Evolutionary conservation across 2,329 filamentous ascomycete genomes (phyloP).

Genomic region (Colletotrichum sp.): DNA sequence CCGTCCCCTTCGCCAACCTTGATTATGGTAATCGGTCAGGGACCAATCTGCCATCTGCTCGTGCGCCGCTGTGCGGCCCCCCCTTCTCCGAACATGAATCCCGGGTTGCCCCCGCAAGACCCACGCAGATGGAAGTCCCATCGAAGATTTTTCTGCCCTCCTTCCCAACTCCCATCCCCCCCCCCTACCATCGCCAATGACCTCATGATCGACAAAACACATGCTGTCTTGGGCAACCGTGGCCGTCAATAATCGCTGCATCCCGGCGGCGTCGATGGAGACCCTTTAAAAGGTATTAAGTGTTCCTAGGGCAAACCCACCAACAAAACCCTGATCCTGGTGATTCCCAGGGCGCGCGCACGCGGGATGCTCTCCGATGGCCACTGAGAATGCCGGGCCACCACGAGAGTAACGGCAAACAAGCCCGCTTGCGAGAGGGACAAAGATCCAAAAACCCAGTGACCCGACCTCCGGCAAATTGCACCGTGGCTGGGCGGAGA

Average conservation of each 20-base stretch:
- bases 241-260: conserved; percentile 21
- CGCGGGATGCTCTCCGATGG: conserved; percentile 14
- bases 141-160: conserved; percentile 11
- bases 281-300: background rate
- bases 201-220: conserved; percentile 19
- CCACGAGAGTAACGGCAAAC: background rate
- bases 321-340: conserved; percentile 3
- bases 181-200: conserved; percentile 10
- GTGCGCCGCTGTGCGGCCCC: background rate
- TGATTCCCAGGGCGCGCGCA: background rate
- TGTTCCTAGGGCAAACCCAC: conserved; percentile 14
- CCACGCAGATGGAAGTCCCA: conserved; percentile 7
- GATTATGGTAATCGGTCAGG: background rate
- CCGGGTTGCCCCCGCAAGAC: conserved; percentile 12
- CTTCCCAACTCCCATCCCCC: background rate
- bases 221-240: conserved; percentile 1
- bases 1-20: background rate
- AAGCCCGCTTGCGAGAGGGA: background rate
- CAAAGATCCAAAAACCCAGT: background rate
- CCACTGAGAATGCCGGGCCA: conserved; percentile 7
- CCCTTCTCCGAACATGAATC: background rate
- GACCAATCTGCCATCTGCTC: background rate
- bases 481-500: background rate
- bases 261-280: conserved; percentile 5
- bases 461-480: background rate